Percentiles rank a stretch among this genome's conserved stretches.
Evolutionary conservation across 73 alveolate genomes (phyloP).

Genomic region (Urostyla sp.): DNA sequence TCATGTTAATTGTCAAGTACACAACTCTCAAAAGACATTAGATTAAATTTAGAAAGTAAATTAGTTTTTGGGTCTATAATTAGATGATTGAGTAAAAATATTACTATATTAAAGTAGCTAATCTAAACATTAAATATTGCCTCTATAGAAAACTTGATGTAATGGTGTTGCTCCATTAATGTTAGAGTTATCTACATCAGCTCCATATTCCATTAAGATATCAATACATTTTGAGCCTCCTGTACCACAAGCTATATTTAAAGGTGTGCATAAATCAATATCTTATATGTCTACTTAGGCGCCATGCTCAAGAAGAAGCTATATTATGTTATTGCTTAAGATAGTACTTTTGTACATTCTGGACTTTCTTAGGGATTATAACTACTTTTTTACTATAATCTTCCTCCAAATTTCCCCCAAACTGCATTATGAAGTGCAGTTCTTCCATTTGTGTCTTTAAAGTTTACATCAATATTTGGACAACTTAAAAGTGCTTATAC

Average conservation of each 20-base stretch:
- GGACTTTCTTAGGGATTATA: conserved; percentile 86
- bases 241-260: conserved; percentile 91
- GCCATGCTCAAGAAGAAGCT: conserved; percentile 75
- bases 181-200: conserved; percentile 52
- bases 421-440: conserved; percentile 92
- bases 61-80: not conserved
- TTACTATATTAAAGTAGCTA: conserved; percentile 13
- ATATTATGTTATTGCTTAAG: not conserved
- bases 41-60: too few species aligned
- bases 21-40: too few species aligned
- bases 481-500: conserved; percentile 68
- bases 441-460: conserved; percentile 79
- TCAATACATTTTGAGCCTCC: conserved; percentile 76
- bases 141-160: conserved; percentile 46
- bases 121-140: conserved; percentile 49
- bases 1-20: too few species aligned
- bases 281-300: conserved; percentile 82
- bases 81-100: not conserved
- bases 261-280: conserved; percentile 81
- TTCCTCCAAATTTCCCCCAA: conserved; percentile 94
- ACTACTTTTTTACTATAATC: conserved; percentile 85
- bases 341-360: conserved; percentile 77
- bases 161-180: conserved; percentile 65
- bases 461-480: conserved; percentile 65
- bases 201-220: conserved; percentile 73